These are phyloP conservation scores for Ustilago trichophora DNA, from an alignment of 1,284 basidiomycete genomes.

Conservation along the genomic window DNA sequence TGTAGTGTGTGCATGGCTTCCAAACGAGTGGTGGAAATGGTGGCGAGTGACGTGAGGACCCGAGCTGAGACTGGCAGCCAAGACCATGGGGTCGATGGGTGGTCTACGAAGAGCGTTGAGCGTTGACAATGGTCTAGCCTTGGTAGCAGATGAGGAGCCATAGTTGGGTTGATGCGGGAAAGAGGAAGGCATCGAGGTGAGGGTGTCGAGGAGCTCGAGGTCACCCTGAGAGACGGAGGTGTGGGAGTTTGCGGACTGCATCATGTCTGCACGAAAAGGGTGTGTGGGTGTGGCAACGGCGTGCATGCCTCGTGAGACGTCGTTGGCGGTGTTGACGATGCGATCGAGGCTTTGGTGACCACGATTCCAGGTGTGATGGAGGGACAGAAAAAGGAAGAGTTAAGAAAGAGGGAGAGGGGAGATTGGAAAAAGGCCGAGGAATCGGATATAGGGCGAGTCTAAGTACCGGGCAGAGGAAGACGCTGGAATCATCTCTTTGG, in stretches of 20 bases:
- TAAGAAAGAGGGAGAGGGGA: neutral
- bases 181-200: conserved; percentile 47
- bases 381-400: neutral
- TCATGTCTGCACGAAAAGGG: conserved; percentile 13
- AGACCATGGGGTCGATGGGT: conserved; percentile 62
- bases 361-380: too few relatives aligned
- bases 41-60: conserved; percentile 62
- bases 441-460: conserved; percentile 11
- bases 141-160: conserved; percentile 11
- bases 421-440: too few relatives aligned
- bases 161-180: conserved; percentile 31
- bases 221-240: conserved; percentile 32
- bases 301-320: conserved; percentile 4
- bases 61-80: conserved; percentile 58
- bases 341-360: too few relatives aligned
- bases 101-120: conserved; percentile 61
- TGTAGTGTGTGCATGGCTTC: conserved; percentile 24
- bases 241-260: conserved; percentile 40
- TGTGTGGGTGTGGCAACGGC: conserved; percentile 15
- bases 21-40: conserved; percentile 62
- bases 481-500: neutral
- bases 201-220: conserved; percentile 52
- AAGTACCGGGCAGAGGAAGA: conserved; percentile 11
- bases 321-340: neutral
- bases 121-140: conserved; percentile 45